Base-by-base conservation (phyloP, 129 eudicot species). In the Lactuca saligna region DNA sequence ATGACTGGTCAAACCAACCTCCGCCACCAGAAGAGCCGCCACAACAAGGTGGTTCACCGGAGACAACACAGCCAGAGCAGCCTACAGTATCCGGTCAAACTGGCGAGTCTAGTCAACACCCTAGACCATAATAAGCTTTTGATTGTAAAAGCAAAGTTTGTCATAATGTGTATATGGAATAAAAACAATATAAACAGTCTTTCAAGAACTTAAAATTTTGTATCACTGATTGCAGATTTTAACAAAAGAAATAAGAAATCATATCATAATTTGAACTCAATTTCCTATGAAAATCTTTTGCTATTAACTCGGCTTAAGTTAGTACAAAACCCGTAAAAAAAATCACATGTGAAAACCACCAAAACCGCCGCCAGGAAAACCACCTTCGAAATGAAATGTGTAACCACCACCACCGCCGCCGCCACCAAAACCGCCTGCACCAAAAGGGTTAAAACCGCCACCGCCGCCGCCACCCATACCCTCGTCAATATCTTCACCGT, bases 401-500 rank as follows among this genome's bases (percentile, higher is more conserved):
- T 32, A 93, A 57, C 91, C 96, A 57, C 91, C 96, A 25, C 29
- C 29, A 25, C 29, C 29, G 2, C 98, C 98, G 0, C 97, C 97
- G 41, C 96, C 96, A 7, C 96, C 96, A 78, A 84, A 92, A 6
- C 97, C 98, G 1, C 98, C 98, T 16, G 90, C 98, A 25, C 98
- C 98, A 57, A 82, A 93, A 34, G 95, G 98, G 69, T 93, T 81
- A 62, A 89, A 93, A 68, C 98, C 98, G 57, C 86, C 96, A 3
- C 89, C 92, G 0, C 95, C 96, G 2, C 89, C 96, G 9, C 96
- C 95, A 7, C 85, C 86, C 91, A 83, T 80, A 12, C 96, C 98
- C 87, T 86, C 97, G 0, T 92, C 95, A 12, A 86, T 69, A 56
- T 93, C 98, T 79, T 93, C 98, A 9, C 98, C 98, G 13, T 83